phyloP scores from a whole-genome alignment of 208 protist species.

The Leptomonas pyrrhocoris region DNA sequence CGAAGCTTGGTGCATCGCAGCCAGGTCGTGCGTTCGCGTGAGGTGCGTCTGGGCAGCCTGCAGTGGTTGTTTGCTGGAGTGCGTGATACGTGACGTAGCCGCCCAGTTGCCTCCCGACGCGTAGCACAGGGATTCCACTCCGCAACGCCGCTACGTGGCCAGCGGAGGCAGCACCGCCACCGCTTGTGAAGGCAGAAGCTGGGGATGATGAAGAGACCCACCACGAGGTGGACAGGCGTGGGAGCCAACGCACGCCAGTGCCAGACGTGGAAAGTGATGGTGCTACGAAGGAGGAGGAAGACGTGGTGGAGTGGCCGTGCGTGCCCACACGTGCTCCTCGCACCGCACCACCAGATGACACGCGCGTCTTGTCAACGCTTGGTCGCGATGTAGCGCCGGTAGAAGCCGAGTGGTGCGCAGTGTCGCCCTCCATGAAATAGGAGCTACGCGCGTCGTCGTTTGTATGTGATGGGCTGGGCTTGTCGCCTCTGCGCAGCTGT shows the following conservation, averaged over 20 bases:
- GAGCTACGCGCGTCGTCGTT: background rate
- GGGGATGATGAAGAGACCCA: slow-evolving; percentile 21
- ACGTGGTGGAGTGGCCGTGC: background rate
- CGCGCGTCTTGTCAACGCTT: background rate
- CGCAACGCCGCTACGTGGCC: background rate
- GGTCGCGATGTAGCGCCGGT: background rate
- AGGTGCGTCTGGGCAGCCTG: background rate
- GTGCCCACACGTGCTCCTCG: slow-evolving; percentile 9
- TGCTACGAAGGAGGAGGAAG: background rate
- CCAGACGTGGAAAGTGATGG: background rate
- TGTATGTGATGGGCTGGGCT: accelerated
- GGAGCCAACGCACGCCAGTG: slow-evolving; percentile 10
- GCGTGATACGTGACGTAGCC: slow-evolving; percentile 26
- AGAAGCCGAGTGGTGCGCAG: background rate
- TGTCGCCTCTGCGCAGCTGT: slow-evolving; percentile 1
- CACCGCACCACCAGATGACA: background rate
- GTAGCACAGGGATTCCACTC: background rate
- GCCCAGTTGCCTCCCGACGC: slow-evolving; percentile 16
- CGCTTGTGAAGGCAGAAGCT: background rate
- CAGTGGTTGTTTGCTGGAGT: slow-evolving; percentile 5
- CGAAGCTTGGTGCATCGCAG: background rate
- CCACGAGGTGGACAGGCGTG: slow-evolving; percentile 25
- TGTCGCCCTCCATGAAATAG: background rate
- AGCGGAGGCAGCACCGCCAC: background rate
- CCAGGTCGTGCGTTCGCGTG: background rate